Evolutionary conservation across 768 basidiomycete species (phyloP), one percentile per base, ranked within the genome.

Genomic region (Heimioporus sp.): DNA sequence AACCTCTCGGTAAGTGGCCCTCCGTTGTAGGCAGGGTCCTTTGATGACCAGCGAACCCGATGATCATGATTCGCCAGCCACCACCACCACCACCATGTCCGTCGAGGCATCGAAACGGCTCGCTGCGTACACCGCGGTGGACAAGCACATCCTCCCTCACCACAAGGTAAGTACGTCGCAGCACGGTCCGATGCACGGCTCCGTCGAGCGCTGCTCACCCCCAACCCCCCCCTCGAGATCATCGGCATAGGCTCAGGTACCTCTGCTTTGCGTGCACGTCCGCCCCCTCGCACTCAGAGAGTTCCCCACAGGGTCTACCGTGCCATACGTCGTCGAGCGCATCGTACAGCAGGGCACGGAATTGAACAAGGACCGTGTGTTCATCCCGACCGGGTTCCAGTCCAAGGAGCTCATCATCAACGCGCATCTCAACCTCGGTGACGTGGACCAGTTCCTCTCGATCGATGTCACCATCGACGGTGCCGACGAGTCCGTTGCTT

Each of bases 401-500:
- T 94, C 92, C 15, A 96, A 93, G 66, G 86, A 97, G 64, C 83
- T 99, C 53, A 98, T 99, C 65, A 85, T 98, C 48, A 76, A 78
- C 41, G 83, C 85, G 21, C 80, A 84, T 7, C 76, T 97, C 13
- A 80, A 70, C 31, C 80, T 97, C 5, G 95, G 93, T 32, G 95
- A 97, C 63, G 84, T 94, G 13, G 89, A 93, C 64, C 86, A 93
- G 66, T 94, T 88, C 70, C 86, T 89, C 5, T 75, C 77, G 2
- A 87, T 98, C 49, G 97, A 99, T 62, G 91, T 98, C n/a, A 98
- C 95, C 1, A 83, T 99, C 39, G 97, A 99, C 65, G 96, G 96
- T 40, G 96, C 96, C 3, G 96, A 98, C 56, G 96, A 98, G 92
- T 95, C 58, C 58, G 90, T 70, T 2, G 9, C 40, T 1, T 46